Base-by-base conservation (phyloP, 192 early-diverging fungal species). In the Gonapodya sp. region DNA sequence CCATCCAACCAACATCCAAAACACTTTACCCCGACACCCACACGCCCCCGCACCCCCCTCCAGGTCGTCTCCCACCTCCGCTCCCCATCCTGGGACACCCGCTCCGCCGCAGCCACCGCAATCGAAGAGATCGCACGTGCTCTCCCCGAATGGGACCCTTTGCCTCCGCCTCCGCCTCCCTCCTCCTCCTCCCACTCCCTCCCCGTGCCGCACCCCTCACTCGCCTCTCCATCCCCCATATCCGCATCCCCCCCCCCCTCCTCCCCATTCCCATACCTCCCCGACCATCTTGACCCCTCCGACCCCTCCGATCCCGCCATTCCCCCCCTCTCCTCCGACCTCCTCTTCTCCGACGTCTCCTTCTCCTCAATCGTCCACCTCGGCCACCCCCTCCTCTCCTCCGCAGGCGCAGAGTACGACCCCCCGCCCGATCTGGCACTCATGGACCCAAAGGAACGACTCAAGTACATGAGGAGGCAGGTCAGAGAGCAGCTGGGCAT, bases 321-420 rank as follows among this genome's bases (percentile, higher is more conserved):
- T 24, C 8, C 8, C 46, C 8, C 8, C 46, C 46, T 64, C 46
- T 64, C 46, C 8, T 64, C 46, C 79, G 73, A 90, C 46, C 88
- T 91, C 37, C 86, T 90, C 78, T 85, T 95, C 81, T 84, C 89
- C 72, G 89, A 91, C 36, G 94, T 98, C 80, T 92, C 97, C 84
- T 92, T 99, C 35, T 91, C 89, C 18, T 89, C 87, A 32, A 95
- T 98, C 2, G 84, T 99, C 1, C 85, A 87, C 73, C 88, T 93
- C 73, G 96, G 96, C 1, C 89, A 89, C 34, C 85, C 93, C 32
- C 85, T 99, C 35, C 86, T 99, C 1, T 92, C 93, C 1, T 94
- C 92, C 34, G 94, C 95, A 1, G 97, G 97, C 35, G 91, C 92
- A 79, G 97, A 99, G 86, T 99, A 94, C 83, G 97, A 99, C 79